Conservation (phyloP, 2,329 filamentous ascomycete genomes). For the Xylaria sp. region DNA sequence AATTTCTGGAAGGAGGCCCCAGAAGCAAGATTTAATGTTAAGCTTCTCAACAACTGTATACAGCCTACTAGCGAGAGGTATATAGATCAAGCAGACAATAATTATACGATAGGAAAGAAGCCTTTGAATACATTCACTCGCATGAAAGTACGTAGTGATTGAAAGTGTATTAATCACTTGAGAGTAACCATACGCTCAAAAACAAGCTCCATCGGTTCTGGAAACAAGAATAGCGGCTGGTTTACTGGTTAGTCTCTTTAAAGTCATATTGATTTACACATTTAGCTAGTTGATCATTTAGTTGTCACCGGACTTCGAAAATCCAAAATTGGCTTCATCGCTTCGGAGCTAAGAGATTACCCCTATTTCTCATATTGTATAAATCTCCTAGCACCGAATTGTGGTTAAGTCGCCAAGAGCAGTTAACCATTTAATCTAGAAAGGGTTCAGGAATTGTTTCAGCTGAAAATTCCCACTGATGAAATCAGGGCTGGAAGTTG, state of each 20-base stretch:
- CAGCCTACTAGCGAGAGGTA: background rate
- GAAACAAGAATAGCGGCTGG: background rate
- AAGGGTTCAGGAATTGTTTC: background rate
- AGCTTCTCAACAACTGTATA: background rate
- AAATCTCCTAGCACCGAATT: background rate
- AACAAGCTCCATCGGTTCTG: background rate
- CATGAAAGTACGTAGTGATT: no score
- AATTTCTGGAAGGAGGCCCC: constrained; percentile 17
- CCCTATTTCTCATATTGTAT: background rate
- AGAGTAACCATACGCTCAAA: no score
- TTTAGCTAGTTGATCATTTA: background rate
- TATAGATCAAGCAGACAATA: background rate
- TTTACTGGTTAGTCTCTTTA: background rate
- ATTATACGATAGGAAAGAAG: no score
- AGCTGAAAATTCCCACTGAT: background rate
- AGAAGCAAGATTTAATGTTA: constrained; percentile 24
- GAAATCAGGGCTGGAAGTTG: background rate
- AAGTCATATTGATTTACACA: background rate
- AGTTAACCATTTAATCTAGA: background rate
- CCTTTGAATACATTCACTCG: no score
- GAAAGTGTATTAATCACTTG: no score
- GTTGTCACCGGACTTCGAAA: background rate
- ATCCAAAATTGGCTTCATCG: background rate
- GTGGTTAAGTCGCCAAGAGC: background rate
- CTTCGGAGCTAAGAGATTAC: background rate